Evolutionary conservation across 495 filamentous ascomycete species (phyloP), one percentile per base, ranked within the genome.

Genomic region (Hypoxylon fuscum): DNA sequence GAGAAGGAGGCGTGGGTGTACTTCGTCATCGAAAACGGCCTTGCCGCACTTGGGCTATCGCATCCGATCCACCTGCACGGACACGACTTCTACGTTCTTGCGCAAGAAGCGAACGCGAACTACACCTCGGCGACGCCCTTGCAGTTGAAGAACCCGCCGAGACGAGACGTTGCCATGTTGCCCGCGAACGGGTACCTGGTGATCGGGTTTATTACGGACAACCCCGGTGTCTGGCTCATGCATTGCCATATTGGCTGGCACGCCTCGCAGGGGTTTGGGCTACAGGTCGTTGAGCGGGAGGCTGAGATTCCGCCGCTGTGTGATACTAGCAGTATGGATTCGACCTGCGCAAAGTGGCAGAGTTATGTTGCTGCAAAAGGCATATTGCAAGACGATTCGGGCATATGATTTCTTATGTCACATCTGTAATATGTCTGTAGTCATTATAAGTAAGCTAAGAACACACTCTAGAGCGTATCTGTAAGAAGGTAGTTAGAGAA

Each of bases 51-150:
- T 1, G 35, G 41, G 18, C 38, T 77, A 66, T 70, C 59, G 51
- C 85, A 80, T 31, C 83, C 83, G 17, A 81, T 85, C 52, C 81
- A 86, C 59, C 71, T 87, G 1, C 79, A 85, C 63, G 84, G 84
- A 1, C 81, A 89, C 68, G 80, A 88, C 62, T 89, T 90, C 74
- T 73, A 70, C 37, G 74, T 86, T 8, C 70, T 89, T 3, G 77
- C 76, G 11, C 79, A 86, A 55, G 76, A 73, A 32, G 15, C 48
- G 5, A 70, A 61, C 14, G 70, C 69, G 18, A 73, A 66, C 68
- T 54, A 59, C 62, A 38, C 23, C 57, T 52, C 45, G 32, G 8
- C 21, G 44, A 64, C 17, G 14, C 64, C 25, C n/a, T 62, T 55
- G 18, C 18, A 50, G 22, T 11, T 52, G 14, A 46, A 38, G 12